phyloP scores from a whole-genome alignment of 2,329 filamentous ascomycete species.

The Mollisia scopiformis region DNA sequence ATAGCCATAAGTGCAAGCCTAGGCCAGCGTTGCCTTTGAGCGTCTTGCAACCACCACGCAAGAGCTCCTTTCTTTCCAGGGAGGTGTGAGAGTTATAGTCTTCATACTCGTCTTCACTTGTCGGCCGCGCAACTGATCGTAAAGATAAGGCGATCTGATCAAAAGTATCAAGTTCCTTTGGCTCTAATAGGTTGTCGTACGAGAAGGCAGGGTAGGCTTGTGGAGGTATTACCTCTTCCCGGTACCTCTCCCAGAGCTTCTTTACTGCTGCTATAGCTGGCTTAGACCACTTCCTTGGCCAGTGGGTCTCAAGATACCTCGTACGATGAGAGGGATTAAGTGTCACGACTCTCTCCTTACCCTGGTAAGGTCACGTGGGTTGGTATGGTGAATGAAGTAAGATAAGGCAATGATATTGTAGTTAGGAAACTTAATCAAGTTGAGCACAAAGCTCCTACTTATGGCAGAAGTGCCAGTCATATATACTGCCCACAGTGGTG shows the following conservation, averaged over 20 bases:
- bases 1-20: conserved; percentile 10
- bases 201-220: neutral
- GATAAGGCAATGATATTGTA: no score
- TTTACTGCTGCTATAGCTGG: conserved; percentile 1
- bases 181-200: neutral
- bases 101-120: neutral
- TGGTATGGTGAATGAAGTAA: no score
- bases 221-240: neutral
- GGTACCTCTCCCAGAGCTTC: conserved; percentile 13
- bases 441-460: no score
- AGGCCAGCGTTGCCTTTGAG: conserved; percentile 3
- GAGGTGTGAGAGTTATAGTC: neutral
- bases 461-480: no score
- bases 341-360: no score
- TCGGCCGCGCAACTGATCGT: neutral
- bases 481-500: no score
- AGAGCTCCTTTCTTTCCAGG: neutral
- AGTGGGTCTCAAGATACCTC: conserved; percentile 6
- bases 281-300: conserved; percentile 1
- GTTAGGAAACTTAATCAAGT: no score
- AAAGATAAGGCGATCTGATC: neutral
- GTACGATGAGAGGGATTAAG: no score
- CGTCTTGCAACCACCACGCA: conserved; percentile 4
- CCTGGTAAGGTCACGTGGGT: no score
- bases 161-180: neutral